Conservation (phyloP, 805 yeast species). For the Teunomyces barrocoloradensis region DNA sequence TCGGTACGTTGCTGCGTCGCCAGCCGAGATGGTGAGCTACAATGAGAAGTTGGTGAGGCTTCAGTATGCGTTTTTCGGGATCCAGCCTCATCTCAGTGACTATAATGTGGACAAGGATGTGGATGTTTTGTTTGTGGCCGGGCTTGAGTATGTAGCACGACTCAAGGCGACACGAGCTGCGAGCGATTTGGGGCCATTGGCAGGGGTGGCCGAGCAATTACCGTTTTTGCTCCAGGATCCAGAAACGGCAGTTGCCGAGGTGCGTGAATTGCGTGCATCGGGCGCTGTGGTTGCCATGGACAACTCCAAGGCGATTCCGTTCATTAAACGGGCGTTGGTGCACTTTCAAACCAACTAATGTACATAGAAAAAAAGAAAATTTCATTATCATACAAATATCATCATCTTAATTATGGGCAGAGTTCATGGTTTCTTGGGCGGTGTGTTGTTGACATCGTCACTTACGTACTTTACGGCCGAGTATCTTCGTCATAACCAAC, state of each 20-base stretch:
- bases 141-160: conserved; percentile 66
- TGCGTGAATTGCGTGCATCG: conserved; percentile 47
- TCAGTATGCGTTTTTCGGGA: conserved; percentile 83
- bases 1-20: conserved; percentile 54
- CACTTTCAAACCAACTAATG: conserved; percentile 7
- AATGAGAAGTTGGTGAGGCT: conserved; percentile 73
- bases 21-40: conserved; percentile 48
- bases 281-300: conserved; percentile 27
- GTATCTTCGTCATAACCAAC: conserved; percentile 50
- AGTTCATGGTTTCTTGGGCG: conserved; percentile 45
- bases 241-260: conserved; percentile 44
- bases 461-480: conserved; percentile 59
- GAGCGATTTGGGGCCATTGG: conserved; percentile 32
- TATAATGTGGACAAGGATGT: conserved; percentile 56
- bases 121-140: conserved; percentile 50
- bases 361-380: background rate
- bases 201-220: conserved; percentile 39
- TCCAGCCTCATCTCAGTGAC: conserved; percentile 61
- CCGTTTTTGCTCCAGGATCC: conserved; percentile 36
- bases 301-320: conserved; percentile 41
- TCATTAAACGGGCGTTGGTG: conserved; percentile 31
- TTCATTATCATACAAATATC: background rate
- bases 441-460: conserved; percentile 61
- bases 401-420: conserved; percentile 23
- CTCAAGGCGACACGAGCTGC: conserved; percentile 52